A percentile compares a stretch with the other conserved stretches of the same genome.
phyloP scores from a whole-genome alignment of 768 basidiomycete genomes.

The Hygrocybe punicea region DNA sequence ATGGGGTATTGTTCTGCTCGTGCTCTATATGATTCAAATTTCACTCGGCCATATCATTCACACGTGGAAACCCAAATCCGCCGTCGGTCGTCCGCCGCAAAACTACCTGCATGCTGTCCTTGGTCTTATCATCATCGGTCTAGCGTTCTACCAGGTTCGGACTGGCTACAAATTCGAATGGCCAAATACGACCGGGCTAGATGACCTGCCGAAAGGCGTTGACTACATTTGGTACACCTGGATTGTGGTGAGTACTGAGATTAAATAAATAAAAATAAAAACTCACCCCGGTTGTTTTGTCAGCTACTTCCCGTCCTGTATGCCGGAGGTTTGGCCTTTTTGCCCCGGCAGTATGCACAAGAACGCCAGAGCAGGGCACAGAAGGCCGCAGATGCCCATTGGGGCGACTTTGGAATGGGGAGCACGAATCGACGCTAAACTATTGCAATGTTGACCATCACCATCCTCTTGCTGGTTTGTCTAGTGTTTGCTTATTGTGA shows the following conservation, averaged over 20 bases:
- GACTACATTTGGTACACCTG: conserved; percentile 47
- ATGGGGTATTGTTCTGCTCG: conserved; percentile 50
- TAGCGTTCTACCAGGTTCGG: conserved; percentile 50
- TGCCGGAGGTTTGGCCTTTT: conserved; percentile 38
- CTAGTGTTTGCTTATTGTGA: not conserved
- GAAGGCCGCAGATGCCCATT: not conserved
- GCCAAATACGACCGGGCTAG: conserved; percentile 44
- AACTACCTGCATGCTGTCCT: conserved; percentile 59
- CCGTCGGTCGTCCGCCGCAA: conserved; percentile 42
- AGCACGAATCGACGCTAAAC: not conserved
- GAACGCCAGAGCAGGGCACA: conserved; percentile 29
- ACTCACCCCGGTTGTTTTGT: conserved; percentile 5
- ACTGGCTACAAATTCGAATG: conserved; percentile 50
- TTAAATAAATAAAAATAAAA: not conserved
- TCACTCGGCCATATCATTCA: conserved; percentile 52
- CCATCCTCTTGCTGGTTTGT: not conserved
- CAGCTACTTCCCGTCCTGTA: conserved; percentile 48
- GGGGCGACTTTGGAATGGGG: not conserved
- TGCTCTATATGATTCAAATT: conserved; percentile 49
- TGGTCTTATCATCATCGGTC: conserved; percentile 48
- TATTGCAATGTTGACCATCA: not conserved
- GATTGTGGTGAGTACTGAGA: conserved; percentile 41
- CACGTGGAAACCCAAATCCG: conserved; percentile 44
- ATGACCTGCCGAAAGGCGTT: conserved; percentile 32
- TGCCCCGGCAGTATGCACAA: conserved; percentile 48